These are phyloP conservation scores for Lojkania enalia DNA, from an alignment of 2,329 filamentous ascomycete species.

Conservation along the genomic window DNA sequence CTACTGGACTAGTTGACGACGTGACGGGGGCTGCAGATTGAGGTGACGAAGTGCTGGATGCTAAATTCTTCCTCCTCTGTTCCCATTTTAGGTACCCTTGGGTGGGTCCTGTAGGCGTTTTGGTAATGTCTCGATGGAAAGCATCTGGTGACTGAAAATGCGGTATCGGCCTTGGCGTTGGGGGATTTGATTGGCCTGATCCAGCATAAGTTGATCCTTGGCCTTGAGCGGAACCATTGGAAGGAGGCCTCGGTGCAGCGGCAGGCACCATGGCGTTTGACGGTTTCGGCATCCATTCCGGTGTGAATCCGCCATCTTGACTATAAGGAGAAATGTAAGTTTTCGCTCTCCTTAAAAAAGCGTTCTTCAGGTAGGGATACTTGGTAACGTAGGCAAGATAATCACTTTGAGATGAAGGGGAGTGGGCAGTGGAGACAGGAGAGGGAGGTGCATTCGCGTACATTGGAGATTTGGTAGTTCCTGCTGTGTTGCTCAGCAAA, in stretches of 20 bases:
- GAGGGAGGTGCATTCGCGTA: slow-evolving; percentile 42
- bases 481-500: slow-evolving; percentile 33
- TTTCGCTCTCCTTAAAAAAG: slow-evolving; percentile 49
- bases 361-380: slow-evolving; percentile 52
- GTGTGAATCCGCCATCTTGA: slow-evolving; percentile 46
- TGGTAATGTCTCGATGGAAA: slow-evolving; percentile 47
- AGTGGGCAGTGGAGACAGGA: slow-evolving; percentile 41
- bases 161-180: slow-evolving; percentile 34
- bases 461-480: slow-evolving; percentile 42
- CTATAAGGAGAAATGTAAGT: slow-evolving; percentile 54
- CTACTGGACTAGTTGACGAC: slow-evolving; percentile 2
- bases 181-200: slow-evolving; percentile 13
- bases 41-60: slow-evolving; percentile 10
- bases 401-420: slow-evolving; percentile 34
- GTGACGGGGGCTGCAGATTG: slow-evolving; percentile 4
- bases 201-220: slow-evolving; percentile 15
- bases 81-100: slow-evolving; percentile 37
- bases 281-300: slow-evolving; percentile 44
- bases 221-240: slow-evolving; percentile 10
- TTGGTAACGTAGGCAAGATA: slow-evolving; percentile 50
- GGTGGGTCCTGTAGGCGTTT: slow-evolving; percentile 21
- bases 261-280: slow-evolving; percentile 14
- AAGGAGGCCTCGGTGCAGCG: slow-evolving; percentile 20
- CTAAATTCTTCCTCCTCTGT: slow-evolving; percentile 38
- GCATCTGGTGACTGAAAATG: slow-evolving; percentile 51